Conservation (phyloP, 2,329 filamentous ascomycete genomes). For the Peltaster fructicola region DNA sequence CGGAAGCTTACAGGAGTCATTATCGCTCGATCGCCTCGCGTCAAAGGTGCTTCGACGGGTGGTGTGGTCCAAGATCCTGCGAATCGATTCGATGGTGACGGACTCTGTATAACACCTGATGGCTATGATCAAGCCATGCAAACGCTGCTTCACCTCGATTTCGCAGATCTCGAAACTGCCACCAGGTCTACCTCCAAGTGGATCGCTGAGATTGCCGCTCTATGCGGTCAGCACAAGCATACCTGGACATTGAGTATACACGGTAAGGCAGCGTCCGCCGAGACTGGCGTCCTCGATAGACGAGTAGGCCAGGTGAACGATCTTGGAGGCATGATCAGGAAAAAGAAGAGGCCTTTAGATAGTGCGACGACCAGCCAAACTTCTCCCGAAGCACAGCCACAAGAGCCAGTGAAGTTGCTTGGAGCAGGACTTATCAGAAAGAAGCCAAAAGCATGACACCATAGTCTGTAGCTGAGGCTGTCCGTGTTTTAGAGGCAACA, state of each 20-base stretch:
- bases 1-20: conserved; percentile 42
- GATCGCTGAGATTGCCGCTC: conserved; percentile 42
- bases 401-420: no score
- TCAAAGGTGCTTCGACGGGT: conserved; percentile 14
- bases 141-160: conserved; percentile 56
- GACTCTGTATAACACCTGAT: conserved; percentile 11
- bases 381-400: no score
- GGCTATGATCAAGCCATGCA: conserved; percentile 31
- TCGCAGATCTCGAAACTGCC: conserved; percentile 46
- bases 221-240: conserved; percentile 7
- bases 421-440: no score
- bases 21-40: conserved; percentile 40
- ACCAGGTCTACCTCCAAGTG: conserved; percentile 49
- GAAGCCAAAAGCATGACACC: no score
- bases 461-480: no score
- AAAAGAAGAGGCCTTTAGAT: conserved; percentile 38
- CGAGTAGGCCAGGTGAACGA: conserved; percentile 22
- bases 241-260: conserved; percentile 2
- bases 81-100: no score
- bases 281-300: conserved; percentile 5
- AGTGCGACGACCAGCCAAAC: no score
- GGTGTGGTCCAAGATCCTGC: no score
- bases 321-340: conserved; percentile 25
- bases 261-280: conserved; percentile 6
- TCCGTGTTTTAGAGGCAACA: no score